Evolutionary conservation across 2,329 filamentous ascomycete genomes (phyloP), one percentile per base, ranked within the genome.

Genomic region (Ceratocystis huliohia): DNA sequence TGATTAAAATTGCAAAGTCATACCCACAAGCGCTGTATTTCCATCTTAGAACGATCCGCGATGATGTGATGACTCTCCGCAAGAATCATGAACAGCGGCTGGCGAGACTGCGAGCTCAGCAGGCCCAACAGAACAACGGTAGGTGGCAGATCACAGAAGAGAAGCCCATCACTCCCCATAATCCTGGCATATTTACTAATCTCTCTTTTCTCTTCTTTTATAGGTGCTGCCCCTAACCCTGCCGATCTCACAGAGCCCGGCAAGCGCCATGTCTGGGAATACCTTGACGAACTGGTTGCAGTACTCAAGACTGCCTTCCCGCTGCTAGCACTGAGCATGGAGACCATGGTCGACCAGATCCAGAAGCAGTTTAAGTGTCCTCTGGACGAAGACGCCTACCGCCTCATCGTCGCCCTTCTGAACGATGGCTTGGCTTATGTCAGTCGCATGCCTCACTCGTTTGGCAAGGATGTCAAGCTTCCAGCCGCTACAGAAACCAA

Each of bases 361-460:
- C 89, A 94, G 75, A 97, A 97, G 80, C 88, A 97, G 76, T 99
- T 99, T 83, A 99, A 99, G 78, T 97, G 94, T 72, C 93, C 93
- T 15, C 93, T 93, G 0, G 94, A 99, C 72, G 94, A 99, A 75
- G 94, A 99, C 78, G 95, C 94, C 1, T 97, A 97, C 76, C 84
- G 94, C 63, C 81, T 99, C 17, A 99, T 99, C 70, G 93, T 97
- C n/a, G 95, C 94, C 2, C 79, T 99, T 10, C 84, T 99, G 25
- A 99, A 99, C 74, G 94, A 99, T 75, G 94, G 91, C 0, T 78
- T 99, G 65, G 91, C 91, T 33, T 96, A 96, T 72, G 91, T 97
- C 53, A 91, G 89, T 70, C 86, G 93, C 61, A 90, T 90, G 76
- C 93, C 93, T 10, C 82, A 83, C 15, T 89, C 90, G 0, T 96